Evolutionary conservation across 768 basidiomycete genomes (phyloP), one percentile per base, ranked within the genome.

Genomic region (Russula vinacea): DNA sequence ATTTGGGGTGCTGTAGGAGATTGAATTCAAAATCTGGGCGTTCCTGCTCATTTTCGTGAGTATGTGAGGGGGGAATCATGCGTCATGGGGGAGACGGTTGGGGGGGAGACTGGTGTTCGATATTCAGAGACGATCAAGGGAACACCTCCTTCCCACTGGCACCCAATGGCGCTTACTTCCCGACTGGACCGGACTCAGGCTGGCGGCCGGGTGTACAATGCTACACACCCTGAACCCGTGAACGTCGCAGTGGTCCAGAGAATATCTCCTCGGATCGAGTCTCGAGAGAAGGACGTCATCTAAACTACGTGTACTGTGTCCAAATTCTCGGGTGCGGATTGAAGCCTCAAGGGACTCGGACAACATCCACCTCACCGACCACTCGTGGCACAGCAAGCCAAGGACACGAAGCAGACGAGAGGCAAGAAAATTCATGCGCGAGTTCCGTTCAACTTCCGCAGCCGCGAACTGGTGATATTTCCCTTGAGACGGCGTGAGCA

Each of bases 351-450:
- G 29, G 44, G 56, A 60, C 32, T 17, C 40, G 44, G 19, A 44
- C 29, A 19, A 40, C 51, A 33, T 54, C 45, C 42, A 35, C 60
- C 52, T 61, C 52, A 33, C 60, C 42, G 32, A 33, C 24, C 7
- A 61, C 53, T 61, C 60, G 22, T 54, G 60, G 32, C 54, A 32
- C 44, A 45, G 24, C 5, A 19, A 17, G 26, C 14, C 22, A 53
- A 60, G 22, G 52, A 45, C 42, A 61, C 26, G 60, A 54, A 8
- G 52, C 35, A 19, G 40, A 42, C 42, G 60, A 7, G 10, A 19
- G 2, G 42, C 32, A 33, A 29, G 47, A 44, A 24, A 52, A 17
- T 35, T 24, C 49, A 3, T 42, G 33, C 29, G 29, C 5, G 29
- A 29, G 29, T 29, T 29, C 29, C 29, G 29, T 29, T 29, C 29